A percentile compares a stretch with the other conserved stretches of the same genome.
phyloP scores from a whole-genome alignment of 148 eudicot genomes.

The Vaccinium vitisidaea region DNA sequence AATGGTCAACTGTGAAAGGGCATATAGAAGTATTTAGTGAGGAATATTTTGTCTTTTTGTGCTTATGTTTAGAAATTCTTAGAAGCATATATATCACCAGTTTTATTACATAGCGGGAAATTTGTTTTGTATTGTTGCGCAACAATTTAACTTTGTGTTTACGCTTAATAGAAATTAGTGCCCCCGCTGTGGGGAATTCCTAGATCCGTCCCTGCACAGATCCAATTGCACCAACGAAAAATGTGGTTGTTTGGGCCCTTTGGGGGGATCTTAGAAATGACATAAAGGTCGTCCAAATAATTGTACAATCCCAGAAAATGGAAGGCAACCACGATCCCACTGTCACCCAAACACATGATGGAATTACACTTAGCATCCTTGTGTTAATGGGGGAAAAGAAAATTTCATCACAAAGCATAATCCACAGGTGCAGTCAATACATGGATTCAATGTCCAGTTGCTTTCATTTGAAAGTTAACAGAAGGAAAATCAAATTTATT shows the following conservation, averaged over 20 bases:
- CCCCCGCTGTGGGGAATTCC: no score
- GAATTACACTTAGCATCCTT: not conserved
- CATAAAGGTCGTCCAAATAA: conserved; percentile 1
- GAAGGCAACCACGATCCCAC: conserved; percentile 1
- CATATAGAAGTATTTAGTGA: no score
- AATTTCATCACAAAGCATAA: not conserved
- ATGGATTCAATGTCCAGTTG: not conserved
- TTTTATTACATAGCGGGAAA: no score
- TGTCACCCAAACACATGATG: not conserved
- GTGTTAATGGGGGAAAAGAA: not conserved
- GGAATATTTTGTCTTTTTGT: no score
- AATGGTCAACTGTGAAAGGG: no score
- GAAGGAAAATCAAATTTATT: not conserved
- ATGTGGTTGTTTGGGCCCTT: not conserved
- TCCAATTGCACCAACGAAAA: not conserved
- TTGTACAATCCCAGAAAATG: not conserved
- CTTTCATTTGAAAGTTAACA: not conserved
- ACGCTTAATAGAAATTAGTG: no score
- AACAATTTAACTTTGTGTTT: no score
- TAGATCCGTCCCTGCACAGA: no score
- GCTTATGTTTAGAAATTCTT: no score
- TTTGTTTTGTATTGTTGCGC: no score
- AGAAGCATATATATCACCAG: no score
- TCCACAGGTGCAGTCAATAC: conserved; percentile 4
- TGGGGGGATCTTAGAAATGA: conserved; percentile 5